Conservation (phyloP, 2,329 filamentous ascomycete species). For the Bipolaris gigantea region DNA sequence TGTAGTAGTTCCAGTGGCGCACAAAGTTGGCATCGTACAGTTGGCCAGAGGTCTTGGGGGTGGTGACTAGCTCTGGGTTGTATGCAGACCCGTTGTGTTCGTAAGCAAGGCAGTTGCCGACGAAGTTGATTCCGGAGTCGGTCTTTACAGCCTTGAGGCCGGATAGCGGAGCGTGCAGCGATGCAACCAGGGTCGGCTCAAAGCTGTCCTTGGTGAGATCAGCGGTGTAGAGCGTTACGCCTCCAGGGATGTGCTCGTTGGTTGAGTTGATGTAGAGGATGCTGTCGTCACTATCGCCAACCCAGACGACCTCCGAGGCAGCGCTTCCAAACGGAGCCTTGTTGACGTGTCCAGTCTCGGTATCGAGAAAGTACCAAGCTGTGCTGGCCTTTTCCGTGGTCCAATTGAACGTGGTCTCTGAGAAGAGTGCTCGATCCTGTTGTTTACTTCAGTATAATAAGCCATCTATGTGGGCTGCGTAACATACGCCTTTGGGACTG, state of each 20-base stretch:
- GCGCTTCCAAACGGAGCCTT: constrained; percentile 38
- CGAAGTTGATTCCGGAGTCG: constrained; percentile 49
- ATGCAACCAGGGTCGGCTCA: constrained; percentile 37
- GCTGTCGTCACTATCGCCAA: constrained; percentile 44
- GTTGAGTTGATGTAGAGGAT: constrained; percentile 68
- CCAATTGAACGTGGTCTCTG: constrained; percentile 43
- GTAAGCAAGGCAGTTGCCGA: constrained; percentile 63
- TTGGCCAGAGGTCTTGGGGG: constrained; percentile 64
- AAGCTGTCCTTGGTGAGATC: constrained; percentile 33
- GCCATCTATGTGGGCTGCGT: background rate
- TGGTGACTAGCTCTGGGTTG: constrained; percentile 63
- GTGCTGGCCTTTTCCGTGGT: constrained; percentile 49
- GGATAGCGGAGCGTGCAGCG: constrained; percentile 51
- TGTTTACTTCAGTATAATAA: constrained; percentile 2
- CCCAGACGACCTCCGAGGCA: constrained; percentile 42
- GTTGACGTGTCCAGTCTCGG: constrained; percentile 36
- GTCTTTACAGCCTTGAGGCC: constrained; percentile 53
- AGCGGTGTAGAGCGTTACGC: constrained; percentile 41
- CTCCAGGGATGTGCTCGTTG: constrained; percentile 56
- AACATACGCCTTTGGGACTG: constrained; percentile 38
- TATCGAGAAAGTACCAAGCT: constrained; percentile 48
- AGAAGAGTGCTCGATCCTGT: constrained; percentile 40
- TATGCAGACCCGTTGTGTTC: constrained; percentile 67
- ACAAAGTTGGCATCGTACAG: constrained; percentile 76
- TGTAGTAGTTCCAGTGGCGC: constrained; percentile 79